These are phyloP conservation scores for Magnolia officinalis DNA, from an alignment of 164 flowering plant species.

Conservation along the genomic window DNA sequence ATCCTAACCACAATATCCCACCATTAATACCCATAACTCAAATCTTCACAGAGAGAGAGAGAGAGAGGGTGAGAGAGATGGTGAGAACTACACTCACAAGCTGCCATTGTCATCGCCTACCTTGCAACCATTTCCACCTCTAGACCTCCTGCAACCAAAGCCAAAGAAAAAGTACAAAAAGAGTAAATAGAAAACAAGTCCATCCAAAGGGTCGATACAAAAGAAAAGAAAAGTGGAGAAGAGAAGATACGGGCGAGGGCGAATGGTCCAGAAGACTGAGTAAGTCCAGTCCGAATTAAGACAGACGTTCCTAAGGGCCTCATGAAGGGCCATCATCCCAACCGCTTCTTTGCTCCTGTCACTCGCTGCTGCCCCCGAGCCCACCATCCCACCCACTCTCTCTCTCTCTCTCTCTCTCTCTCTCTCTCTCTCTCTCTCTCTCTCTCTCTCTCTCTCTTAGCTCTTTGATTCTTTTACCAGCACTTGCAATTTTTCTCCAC, in stretches of 20 bases:
- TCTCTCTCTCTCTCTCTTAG: background rate
- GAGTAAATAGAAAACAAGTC: slow-evolving; percentile 15
- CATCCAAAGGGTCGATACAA: background rate
- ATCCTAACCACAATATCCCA: slow-evolving; percentile 42
- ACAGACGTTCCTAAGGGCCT: slow-evolving; percentile 90
- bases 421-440: background rate
- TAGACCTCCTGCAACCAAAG: slow-evolving; percentile 60
- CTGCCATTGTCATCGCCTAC: slow-evolving; percentile 83
- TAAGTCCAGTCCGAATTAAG: slow-evolving; percentile 84
- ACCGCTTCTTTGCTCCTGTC: slow-evolving; percentile 99
- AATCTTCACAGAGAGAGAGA: background rate
- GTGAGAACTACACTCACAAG: slow-evolving; percentile 47
- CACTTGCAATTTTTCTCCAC: background rate
- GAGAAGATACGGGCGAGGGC: slow-evolving; percentile 26
- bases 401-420: slow-evolving; percentile 27
- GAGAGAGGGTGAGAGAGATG: background rate
- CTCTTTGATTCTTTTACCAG: background rate
- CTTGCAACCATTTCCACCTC: slow-evolving; percentile 97
- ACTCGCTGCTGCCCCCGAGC: slow-evolving; percentile 35
- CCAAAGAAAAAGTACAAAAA: background rate
- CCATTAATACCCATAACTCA: background rate
- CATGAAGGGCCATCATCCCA: slow-evolving; percentile 99
- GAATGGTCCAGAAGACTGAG: slow-evolving; percentile 26
- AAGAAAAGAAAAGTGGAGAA: background rate
- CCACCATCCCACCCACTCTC: slow-evolving; percentile 67